phyloP scores from a whole-genome alignment of 306 rosid genomes.

The Boehmeria nivea region DNA sequence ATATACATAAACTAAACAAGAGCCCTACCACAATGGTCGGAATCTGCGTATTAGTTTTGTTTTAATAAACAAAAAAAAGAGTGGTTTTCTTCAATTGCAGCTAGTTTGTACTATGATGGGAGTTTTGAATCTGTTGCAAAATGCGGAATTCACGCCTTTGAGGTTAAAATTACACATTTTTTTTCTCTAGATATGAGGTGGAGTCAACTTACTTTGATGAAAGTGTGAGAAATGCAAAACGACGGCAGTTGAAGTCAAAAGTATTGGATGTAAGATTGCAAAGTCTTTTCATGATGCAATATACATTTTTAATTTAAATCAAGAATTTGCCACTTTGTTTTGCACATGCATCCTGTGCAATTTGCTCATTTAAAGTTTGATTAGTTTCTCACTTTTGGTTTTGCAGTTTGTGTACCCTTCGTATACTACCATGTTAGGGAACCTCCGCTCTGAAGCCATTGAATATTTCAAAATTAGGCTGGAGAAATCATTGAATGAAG shows the following conservation, averaged over 20 bases:
- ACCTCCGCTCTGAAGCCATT: slow-evolving; percentile 49
- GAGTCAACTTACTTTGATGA: slow-evolving; percentile 77
- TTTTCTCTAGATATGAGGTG: slow-evolving; percentile 51
- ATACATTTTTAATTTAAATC: not conserved
- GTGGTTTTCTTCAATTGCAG: too few relatives aligned
- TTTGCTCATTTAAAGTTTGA: not conserved
- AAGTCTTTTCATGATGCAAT: not conserved
- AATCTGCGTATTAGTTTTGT: too few relatives aligned
- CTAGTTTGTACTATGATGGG: too few relatives aligned
- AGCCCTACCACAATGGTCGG: too few relatives aligned
- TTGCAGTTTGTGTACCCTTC: slow-evolving; percentile 68
- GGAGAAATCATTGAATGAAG: slow-evolving; percentile 55
- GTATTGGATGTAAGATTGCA: slow-evolving; percentile 57
- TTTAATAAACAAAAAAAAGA: too few relatives aligned
- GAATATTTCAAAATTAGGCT: slow-evolving; percentile 55
- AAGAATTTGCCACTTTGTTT: too few relatives aligned
- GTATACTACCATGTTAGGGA: slow-evolving; percentile 59
- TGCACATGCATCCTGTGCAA: too few relatives aligned
- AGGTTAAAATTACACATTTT: too few relatives aligned
- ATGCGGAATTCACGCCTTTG: too few relatives aligned
- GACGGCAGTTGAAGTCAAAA: slow-evolving; percentile 52
- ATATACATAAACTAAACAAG: too few relatives aligned
- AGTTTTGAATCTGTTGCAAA: too few relatives aligned
- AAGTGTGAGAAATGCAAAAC: slow-evolving; percentile 65
- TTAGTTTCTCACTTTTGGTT: not conserved